These are phyloP conservation scores for Penicillium nordicum DNA, from an alignment of 2,329 filamentous ascomycete genomes.

Conservation along the genomic window DNA sequence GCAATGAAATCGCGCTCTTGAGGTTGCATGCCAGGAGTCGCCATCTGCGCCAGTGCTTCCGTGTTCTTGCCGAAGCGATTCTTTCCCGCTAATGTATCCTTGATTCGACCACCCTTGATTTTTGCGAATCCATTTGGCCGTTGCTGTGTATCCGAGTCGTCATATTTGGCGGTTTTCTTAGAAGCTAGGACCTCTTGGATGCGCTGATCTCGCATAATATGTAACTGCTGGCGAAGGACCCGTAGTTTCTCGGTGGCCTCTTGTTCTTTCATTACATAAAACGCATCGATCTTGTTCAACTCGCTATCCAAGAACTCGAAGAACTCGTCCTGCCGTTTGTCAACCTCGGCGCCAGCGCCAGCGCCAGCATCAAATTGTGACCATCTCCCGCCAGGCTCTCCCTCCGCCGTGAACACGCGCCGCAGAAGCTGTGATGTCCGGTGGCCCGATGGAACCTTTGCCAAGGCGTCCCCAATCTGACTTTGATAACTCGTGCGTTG, in stretches of 20 bases:
- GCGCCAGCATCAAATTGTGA: slow-evolving; percentile 50
- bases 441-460: slow-evolving; percentile 26
- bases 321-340: slow-evolving; percentile 76
- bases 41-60: slow-evolving; percentile 46
- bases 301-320: slow-evolving; percentile 79
- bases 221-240: slow-evolving; percentile 75
- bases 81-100: slow-evolving; percentile 44
- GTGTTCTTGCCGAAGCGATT: slow-evolving; percentile 55
- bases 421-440: slow-evolving; percentile 35
- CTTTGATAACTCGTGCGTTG: slow-evolving; percentile 8
- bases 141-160: slow-evolving; percentile 19
- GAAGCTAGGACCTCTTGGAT: slow-evolving; percentile 64
- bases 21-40: slow-evolving; percentile 39
- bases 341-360: slow-evolving; percentile 57
- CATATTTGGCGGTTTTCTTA: slow-evolving; percentile 30
- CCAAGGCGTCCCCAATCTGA: slow-evolving; percentile 20
- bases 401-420: slow-evolving; percentile 41
- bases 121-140: slow-evolving; percentile 23
- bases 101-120: slow-evolving; percentile 32
- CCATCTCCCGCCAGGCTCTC: slow-evolving; percentile 44
- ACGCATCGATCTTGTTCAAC: slow-evolving; percentile 84
- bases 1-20: slow-evolving; percentile 28
- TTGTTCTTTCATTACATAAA: slow-evolving; percentile 84
- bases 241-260: slow-evolving; percentile 72
- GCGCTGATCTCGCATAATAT: slow-evolving; percentile 85